Base-by-base conservation (phyloP, 208 protist species). In the Trypanosoma rangeli region DNA sequence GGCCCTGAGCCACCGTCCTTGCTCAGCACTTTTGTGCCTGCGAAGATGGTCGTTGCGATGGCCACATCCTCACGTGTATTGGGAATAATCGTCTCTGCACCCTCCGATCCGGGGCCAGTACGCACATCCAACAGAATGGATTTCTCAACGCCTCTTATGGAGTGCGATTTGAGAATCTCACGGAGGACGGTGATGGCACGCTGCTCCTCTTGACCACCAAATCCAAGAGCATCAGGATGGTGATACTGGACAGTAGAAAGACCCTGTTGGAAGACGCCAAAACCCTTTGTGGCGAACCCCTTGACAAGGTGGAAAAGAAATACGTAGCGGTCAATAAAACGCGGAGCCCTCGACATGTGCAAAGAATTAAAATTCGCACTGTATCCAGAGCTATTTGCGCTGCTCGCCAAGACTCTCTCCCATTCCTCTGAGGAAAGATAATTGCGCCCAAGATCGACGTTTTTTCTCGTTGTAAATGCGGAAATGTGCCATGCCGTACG, bases 361-460 rank as follows among this genome's bases (percentile, higher is more conserved):
- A 93, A 63, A 12, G 86, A 22, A 9, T 54, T 3, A 28, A 79
- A 64, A 26, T 87, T 65, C 18, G 75, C 70, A 22, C 86, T 79
- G 64, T 93, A 94, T 22, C 77, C 80, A 20, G 70, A 76, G 20
- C 64, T 60, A 59, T 91, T 86, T 26, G 76, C 48, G 29, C 84
- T 76, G 35, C 80, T 70, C 13, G 18, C 9, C 49, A 82, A 66
- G 22, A 85, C 80, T 26, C 59, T 54, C 31, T 50, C 50, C 86
- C 87, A 93, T 70, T 90, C 74, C 46, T 85, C 80, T 26, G 50
- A 24, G 8, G 77, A 78, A 48, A 92, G 75, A 63, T 92, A 89
- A 77, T 96, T 96, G 64, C 84, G 86, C 53, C 87, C 86, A 52
- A 96, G 80, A 54, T 94, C 85, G 13, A 94, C 87, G 64, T 93